Evolutionary conservation across 2,329 filamentous ascomycete species (phyloP).

Genomic region (Calonectria honghensis): DNA sequence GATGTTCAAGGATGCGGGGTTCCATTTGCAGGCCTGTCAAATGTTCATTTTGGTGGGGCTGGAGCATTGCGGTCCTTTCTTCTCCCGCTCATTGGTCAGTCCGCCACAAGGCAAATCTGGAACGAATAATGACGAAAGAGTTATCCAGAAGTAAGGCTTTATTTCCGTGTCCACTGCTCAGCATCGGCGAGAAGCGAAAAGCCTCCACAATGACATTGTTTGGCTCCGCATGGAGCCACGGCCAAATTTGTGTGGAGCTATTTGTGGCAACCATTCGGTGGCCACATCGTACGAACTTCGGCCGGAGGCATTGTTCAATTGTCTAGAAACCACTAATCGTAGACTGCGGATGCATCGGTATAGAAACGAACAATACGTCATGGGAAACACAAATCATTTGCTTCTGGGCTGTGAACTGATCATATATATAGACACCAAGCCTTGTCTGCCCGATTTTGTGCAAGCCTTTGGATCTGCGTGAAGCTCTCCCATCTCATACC

Average conservation of each 20-base stretch:
- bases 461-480: no score
- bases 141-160: no score
- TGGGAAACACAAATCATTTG: neutral
- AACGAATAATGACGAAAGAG: no score
- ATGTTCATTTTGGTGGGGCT: no score
- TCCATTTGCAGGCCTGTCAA: no score
- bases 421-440: neutral
- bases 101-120: no score
- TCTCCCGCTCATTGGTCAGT: no score
- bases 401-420: no score
- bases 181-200: neutral
- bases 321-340: neutral
- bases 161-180: neutral
- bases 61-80: no score
- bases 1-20: no score
- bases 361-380: neutral
- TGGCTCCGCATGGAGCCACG: neutral
- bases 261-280: neutral
- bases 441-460: neutral
- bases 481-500: accelerated
- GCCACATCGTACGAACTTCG: constrained; percentile 1
- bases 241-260: neutral
- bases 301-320: neutral
- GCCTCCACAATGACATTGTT: neutral
- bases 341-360: neutral